These are phyloP conservation scores for Blumeria hordei DNA, from an alignment of 2,329 filamentous ascomycete species.

Conservation along the genomic window DNA sequence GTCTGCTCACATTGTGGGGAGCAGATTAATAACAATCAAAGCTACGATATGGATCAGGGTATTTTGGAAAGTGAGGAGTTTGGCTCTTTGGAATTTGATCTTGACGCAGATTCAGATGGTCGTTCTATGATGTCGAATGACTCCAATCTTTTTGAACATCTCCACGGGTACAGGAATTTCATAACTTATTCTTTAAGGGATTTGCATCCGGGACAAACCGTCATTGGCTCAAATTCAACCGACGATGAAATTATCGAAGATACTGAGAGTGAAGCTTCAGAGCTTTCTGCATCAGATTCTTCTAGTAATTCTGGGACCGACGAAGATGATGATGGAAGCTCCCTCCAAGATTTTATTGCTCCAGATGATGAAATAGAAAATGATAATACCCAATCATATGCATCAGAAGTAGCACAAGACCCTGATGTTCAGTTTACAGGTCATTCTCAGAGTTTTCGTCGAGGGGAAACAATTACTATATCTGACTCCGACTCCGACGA, in stretches of 20 bases:
- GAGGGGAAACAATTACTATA: slow-evolving; percentile 5
- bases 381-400: slow-evolving; percentile 4
- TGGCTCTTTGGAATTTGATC: slow-evolving; percentile 5
- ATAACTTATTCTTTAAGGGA: background rate
- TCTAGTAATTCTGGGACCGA: slow-evolving; percentile 6
- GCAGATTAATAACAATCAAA: slow-evolving; percentile 20
- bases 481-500: slow-evolving; percentile 15
- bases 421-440: background rate
- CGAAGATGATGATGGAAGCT: slow-evolving; percentile 11
- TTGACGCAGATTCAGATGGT: slow-evolving; percentile 3
- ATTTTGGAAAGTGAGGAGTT: slow-evolving; percentile 4
- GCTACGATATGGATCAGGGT: slow-evolving; percentile 20
- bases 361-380: slow-evolving; percentile 6
- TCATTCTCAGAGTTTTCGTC: background rate
- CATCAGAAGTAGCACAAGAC: background rate
- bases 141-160: background rate
- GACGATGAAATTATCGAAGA: background rate
- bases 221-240: background rate
- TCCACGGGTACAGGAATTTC: background rate
- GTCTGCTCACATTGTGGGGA: slow-evolving; percentile 30
- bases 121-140: slow-evolving; percentile 1
- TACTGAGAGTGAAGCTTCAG: background rate
- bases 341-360: slow-evolving; percentile 13
- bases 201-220: background rate
- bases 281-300: slow-evolving; percentile 1